Evolutionary conservation across 176 grass and related monocot species (phyloP), one percentile per base, ranked within the genome.

Genomic region (Cymbopogon citratus): DNA sequence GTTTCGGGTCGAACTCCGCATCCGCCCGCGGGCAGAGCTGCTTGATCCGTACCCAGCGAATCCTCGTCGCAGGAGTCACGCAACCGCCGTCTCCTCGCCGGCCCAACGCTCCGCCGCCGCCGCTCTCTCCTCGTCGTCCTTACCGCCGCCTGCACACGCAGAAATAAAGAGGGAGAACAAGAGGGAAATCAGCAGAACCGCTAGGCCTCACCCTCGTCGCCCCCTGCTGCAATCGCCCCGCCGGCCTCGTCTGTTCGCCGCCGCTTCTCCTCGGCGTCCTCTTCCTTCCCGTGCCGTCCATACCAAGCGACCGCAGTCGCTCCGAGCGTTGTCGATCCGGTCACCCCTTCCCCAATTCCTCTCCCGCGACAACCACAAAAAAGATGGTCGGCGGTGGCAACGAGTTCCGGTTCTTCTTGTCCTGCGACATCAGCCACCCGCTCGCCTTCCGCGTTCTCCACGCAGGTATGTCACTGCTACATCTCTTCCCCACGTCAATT

Each of bases 381-480:
- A 36, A 76, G 65, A 80, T 80, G 78, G 78, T 57, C 7, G 63
- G 70, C 23, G 79, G 66, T 5, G 79, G 89, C 48, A 90, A 80
- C 78, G 90, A 88, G 75, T 89, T 90, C 80, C 86, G 94, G 12
- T 94, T 98, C 79, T 98, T 98, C 88, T 69, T 94, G 66, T 98
- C 92, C 45, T 91, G 95, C 76, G 95, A 98, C 78, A 92, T 98
- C 86, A 94, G 90, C 82, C 90, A 91, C 26, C 95, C 88, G 3
- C 84, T 98, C 71, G 73, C 95, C 81, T 94, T 98, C 63, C 90
- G 88, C 12, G 84, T 98, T 46, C 63, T 86, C 76, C 83, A 86
- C 15, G 84, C 85, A 80, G 78, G 78, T 80, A 56, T 19, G 10
- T 44, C 56, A 21, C 62, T 48, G 43, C 52, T 52, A 61, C 6